Evolutionary conservation across 78 protist species (phyloP).

Genomic region (Guillardia theta): DNA sequence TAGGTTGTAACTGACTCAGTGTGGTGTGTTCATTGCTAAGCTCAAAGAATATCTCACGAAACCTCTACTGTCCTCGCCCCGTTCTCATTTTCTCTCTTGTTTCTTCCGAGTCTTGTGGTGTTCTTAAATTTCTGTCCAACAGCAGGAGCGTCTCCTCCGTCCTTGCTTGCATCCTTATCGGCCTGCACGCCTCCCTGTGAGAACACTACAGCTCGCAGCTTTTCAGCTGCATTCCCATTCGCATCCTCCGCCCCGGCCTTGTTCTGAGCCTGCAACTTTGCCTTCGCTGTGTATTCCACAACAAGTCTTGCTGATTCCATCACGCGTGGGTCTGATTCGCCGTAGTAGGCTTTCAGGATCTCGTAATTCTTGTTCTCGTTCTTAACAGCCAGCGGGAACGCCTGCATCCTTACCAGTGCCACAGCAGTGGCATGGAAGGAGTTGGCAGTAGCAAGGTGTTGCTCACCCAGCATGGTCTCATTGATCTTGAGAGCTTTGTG

Average conservation of each 20-base stretch:
- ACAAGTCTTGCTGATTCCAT: no score
- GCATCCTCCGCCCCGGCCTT: not conserved
- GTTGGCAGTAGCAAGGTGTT: not conserved
- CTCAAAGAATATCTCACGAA: no score
- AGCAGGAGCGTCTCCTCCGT: no score
- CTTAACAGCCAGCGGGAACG: not conserved
- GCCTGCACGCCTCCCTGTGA: not conserved
- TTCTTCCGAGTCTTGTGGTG: no score
- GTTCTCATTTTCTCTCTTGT: no score
- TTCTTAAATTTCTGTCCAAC: no score
- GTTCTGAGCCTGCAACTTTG: no score
- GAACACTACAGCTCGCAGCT: not conserved
- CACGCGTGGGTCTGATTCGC: not conserved
- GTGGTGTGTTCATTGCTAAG: no score
- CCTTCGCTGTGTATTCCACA: no score
- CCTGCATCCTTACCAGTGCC: not conserved
- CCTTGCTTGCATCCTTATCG: no score
- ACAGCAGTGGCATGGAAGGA: not conserved
- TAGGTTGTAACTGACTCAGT: no score
- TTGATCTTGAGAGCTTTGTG: not conserved
- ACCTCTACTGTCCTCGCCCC: no score
- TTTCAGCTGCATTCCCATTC: not conserved
- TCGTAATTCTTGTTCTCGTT: not conserved
- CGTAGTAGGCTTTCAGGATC: not conserved
- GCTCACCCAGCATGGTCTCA: not conserved